Evolutionary conservation across 495 filamentous ascomycete species (phyloP).

Genomic region (Penicillium steckii): DNA sequence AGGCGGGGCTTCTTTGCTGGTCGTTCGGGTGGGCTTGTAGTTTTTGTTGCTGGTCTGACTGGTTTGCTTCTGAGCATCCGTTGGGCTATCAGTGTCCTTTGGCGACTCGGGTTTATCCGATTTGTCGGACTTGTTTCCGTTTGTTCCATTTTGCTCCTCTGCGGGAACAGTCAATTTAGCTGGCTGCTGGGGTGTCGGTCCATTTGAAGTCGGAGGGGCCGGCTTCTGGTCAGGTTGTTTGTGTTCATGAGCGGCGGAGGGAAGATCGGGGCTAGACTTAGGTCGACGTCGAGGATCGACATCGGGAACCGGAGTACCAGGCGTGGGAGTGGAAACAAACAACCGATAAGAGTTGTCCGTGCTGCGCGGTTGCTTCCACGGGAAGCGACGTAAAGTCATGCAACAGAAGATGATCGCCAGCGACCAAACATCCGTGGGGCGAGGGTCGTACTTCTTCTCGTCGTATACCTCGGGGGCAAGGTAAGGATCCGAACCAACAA

Average conservation of each 20-base stretch:
- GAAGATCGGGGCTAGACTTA: slow-evolving; percentile 40
- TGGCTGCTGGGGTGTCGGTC: slow-evolving; percentile 12
- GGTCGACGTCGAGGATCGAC: slow-evolving; percentile 38
- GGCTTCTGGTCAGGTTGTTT: background rate
- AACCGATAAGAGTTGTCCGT: slow-evolving; percentile 93
- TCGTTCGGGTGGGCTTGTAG: slow-evolving; percentile 34
- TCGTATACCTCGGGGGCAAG: slow-evolving; percentile 97
- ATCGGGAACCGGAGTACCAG: slow-evolving; percentile 50
- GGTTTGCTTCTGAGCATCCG: slow-evolving; percentile 28
- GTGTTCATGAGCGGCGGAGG: slow-evolving; percentile 26
- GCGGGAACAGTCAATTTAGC: slow-evolving; percentile 10
- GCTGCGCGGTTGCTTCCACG: slow-evolving; percentile 92
- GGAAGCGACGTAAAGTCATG: slow-evolving; percentile 94
- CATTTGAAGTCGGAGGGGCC: slow-evolving; percentile 10
- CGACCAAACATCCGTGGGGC: slow-evolving; percentile 95
- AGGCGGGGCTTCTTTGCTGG: slow-evolving; percentile 52
- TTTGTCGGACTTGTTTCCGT: slow-evolving; percentile 11
- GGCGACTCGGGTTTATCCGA: slow-evolving; percentile 1
- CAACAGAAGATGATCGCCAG: slow-evolving; percentile 98
- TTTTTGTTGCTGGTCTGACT: slow-evolving; percentile 24
- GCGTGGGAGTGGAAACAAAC: slow-evolving; percentile 74
- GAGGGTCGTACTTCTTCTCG: slow-evolving; percentile 89
- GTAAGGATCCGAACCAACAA: slow-evolving; percentile 97
- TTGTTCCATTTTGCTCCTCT: slow-evolving; percentile 16
- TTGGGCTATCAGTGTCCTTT: slow-evolving; percentile 12